Percentiles rank a stretch among this genome's conserved stretches.
phyloP scores from a whole-genome alignment of 1,284 basidiomycete genomes.

The Austroboletus novae-zelandiae region DNA sequence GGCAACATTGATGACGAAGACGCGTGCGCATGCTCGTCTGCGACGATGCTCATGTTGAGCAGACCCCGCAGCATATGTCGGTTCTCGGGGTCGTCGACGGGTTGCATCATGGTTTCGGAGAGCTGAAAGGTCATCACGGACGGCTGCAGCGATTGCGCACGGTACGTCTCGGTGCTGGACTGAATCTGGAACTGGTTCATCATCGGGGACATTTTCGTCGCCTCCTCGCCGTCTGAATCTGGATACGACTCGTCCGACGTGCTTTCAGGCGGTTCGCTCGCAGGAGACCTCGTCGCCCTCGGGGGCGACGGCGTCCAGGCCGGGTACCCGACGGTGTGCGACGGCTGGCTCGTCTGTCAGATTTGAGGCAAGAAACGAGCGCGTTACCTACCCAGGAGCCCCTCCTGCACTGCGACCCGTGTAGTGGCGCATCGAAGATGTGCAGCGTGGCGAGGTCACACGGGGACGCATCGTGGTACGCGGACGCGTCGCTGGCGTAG shows the following conservation, averaged over 20 bases:
- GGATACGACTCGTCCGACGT: slow-evolving; percentile 33
- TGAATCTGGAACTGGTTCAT: slow-evolving; percentile 32
- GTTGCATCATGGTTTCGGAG: slow-evolving; percentile 24
- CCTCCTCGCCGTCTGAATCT: slow-evolving; percentile 32
- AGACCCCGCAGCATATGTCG: slow-evolving; percentile 16
- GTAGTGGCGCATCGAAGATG: slow-evolving; percentile 12
- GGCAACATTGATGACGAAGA: slow-evolving; percentile 5
- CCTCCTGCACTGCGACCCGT: slow-evolving; percentile 19
- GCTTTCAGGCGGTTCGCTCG: slow-evolving; percentile 32
- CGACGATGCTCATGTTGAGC: slow-evolving; percentile 17
- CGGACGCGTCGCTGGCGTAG: slow-evolving; percentile 16
- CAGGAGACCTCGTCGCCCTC: slow-evolving; percentile 24
- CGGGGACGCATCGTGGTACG: slow-evolving; percentile 8
- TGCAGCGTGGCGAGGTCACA: slow-evolving; percentile 13
- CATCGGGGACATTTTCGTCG: slow-evolving; percentile 32
- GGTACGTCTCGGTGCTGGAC: slow-evolving; percentile 9
- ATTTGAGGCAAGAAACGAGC: neutral
- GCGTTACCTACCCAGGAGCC: slow-evolving; percentile 25
- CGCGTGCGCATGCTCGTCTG: slow-evolving; percentile 9
- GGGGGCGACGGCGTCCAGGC: slow-evolving; percentile 17
- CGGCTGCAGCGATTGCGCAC: slow-evolving; percentile 20
- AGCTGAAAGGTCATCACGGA: slow-evolving; percentile 33
- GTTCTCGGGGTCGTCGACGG: slow-evolving; percentile 31
- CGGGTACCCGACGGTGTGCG: slow-evolving; percentile 8
- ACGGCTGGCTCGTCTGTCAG: slow-evolving; percentile 25